Evolutionary conservation across 1,139 yeast species (phyloP).

Genomic region (Geotrichum restrictum): DNA sequence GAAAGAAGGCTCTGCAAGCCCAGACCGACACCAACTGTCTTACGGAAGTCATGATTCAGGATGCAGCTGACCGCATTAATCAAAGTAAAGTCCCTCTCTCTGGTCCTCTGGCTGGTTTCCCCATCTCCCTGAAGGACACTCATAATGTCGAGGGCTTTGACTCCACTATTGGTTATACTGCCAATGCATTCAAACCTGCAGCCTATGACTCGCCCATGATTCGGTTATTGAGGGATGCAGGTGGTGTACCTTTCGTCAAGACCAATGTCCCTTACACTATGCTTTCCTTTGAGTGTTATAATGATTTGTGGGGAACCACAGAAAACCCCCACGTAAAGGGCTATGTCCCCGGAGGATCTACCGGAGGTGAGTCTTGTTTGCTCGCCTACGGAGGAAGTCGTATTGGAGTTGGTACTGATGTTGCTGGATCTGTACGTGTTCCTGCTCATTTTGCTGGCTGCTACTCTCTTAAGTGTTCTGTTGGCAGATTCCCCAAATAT

Average conservation of each 20-base stretch:
- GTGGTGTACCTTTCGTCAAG: constrained; percentile 48
- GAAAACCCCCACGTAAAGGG: constrained; percentile 43
- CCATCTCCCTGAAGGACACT: constrained; percentile 57
- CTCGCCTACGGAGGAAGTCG: constrained; percentile 47
- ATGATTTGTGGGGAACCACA: constrained; percentile 46
- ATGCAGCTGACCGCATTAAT: constrained; percentile 34
- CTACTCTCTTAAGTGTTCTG: constrained; percentile 48
- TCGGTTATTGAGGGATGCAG: constrained; percentile 41
- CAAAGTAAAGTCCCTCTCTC: constrained; percentile 23
- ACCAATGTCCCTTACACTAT: constrained; percentile 50
- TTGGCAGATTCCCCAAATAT: constrained; percentile 49
- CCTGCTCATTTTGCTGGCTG: constrained; percentile 49
- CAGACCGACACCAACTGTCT: constrained; percentile 38
- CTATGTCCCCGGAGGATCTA: constrained; percentile 48
- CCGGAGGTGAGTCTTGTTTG: constrained; percentile 51
- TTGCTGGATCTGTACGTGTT: constrained; percentile 56
- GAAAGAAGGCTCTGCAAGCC: constrained; percentile 40
- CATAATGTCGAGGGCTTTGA: constrained; percentile 50
- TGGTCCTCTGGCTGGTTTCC: constrained; percentile 68
- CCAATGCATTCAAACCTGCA: constrained; percentile 40
- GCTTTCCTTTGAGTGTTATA: constrained; percentile 46
- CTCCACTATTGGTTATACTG: constrained; percentile 50
- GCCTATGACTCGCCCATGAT: constrained; percentile 40
- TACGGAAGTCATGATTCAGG: constrained; percentile 41
- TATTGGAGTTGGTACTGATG: constrained; percentile 55